Evolutionary conservation across 306 rosid species (phyloP).

Genomic region (Cicer bijugum): DNA sequence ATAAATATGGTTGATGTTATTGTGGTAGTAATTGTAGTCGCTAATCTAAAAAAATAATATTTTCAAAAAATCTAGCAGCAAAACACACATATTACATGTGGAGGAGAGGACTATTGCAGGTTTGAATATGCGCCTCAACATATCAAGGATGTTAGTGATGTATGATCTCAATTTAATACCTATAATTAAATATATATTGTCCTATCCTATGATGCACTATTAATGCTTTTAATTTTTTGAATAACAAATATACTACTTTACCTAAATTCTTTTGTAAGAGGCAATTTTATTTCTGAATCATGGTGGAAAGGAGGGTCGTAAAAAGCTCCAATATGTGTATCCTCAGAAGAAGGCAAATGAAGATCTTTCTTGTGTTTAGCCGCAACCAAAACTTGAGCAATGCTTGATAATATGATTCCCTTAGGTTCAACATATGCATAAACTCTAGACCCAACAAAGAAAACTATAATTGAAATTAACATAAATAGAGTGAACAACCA

Average conservation of each 20-base stretch:
- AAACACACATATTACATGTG: no score
- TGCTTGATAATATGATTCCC: conserved; percentile 54
- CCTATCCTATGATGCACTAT: no score
- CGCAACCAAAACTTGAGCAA: conserved; percentile 58
- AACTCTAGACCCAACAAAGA: conserved; percentile 55
- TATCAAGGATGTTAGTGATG: no score
- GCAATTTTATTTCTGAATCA: conserved; percentile 43
- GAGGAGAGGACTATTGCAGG: no score
- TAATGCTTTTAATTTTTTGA: no score
- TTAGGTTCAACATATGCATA: conserved; percentile 52
- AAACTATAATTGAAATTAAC: conserved; percentile 49
- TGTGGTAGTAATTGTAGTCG: no score
- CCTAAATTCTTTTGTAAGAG: conserved; percentile 60
- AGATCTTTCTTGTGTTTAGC: conserved; percentile 58
- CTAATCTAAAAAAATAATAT: no score
- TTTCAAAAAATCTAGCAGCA: no score
- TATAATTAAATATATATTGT: no score
- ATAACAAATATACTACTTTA: conserved; percentile 2
- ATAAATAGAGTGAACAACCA: conserved; percentile 55
- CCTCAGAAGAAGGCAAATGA: conserved; percentile 33
- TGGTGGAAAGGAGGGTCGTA: conserved; percentile 54
- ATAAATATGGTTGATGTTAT: no score
- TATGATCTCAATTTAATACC: no score
- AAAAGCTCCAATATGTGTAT: not conserved
- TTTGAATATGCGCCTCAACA: no score